A percentile compares a stretch with the other conserved stretches of the same genome.
Evolutionary conservation across 495 filamentous ascomycete genomes (phyloP).

Genomic region (Daldinia bambusicola): DNA sequence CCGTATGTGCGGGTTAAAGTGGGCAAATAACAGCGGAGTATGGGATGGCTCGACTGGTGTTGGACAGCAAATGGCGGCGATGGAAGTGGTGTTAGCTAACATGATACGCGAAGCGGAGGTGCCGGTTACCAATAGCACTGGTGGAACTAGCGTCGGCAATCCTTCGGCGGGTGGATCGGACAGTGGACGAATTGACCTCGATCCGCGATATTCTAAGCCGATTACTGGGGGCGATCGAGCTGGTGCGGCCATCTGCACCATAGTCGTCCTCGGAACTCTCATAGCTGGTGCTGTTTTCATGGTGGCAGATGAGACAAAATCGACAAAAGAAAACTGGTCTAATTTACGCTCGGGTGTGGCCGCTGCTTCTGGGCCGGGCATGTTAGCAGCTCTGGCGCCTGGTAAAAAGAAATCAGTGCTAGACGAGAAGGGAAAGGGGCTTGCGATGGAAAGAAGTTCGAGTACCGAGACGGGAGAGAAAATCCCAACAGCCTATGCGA

Average conservation of each 20-base stretch:
- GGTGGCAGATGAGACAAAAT: constrained; percentile 49
- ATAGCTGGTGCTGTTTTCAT: constrained; percentile 52
- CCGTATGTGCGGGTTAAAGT: constrained; percentile 76
- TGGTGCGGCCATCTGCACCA: constrained; percentile 70
- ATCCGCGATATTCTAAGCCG: constrained; percentile 33
- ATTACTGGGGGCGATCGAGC: constrained; percentile 65
- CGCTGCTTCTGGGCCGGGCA: background rate
- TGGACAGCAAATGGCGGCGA: constrained; percentile 76
- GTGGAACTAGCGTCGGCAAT: constrained; percentile 80
- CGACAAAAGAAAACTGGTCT: constrained; percentile 39
- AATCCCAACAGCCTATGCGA: constrained; percentile 22
- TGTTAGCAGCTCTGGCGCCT: constrained; percentile 4
- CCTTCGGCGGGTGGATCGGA: constrained; percentile 68
- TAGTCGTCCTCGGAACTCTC: constrained; percentile 50
- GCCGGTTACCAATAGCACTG: constrained; percentile 72
- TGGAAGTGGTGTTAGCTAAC: constrained; percentile 73
- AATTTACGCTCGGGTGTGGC: constrained; percentile 30
- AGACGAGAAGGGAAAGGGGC: constrained; percentile 33
- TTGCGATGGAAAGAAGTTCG: constrained; percentile 31
- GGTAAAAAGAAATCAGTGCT: constrained; percentile 5
- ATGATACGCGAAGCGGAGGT: constrained; percentile 57
- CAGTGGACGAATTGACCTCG: constrained; percentile 46
- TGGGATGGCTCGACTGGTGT: constrained; percentile 69
- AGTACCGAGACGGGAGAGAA: constrained; percentile 40
- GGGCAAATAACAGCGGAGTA: constrained; percentile 62